Conservation (phyloP, 192 early-diverging fungal species). For the Coemansia sp. region DNA sequence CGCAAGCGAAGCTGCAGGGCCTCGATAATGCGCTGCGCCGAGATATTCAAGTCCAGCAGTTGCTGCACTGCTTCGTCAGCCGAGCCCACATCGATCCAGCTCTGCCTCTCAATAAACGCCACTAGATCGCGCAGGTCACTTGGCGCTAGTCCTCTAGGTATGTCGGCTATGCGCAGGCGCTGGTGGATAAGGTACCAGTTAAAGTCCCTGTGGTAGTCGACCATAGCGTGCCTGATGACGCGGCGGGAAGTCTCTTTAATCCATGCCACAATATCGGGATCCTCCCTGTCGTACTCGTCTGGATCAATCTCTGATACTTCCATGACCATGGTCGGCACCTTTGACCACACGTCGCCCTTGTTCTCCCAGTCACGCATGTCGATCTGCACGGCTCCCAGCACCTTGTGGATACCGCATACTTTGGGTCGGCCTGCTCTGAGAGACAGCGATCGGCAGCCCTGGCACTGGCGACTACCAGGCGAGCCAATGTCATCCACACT, state of each 20-base stretch:
- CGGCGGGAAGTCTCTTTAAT: slow-evolving; percentile 41
- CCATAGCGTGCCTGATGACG: slow-evolving; percentile 26
- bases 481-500: neutral
- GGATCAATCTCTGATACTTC: slow-evolving; percentile 46
- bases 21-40: slow-evolving; percentile 36
- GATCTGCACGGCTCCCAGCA: slow-evolving; percentile 28
- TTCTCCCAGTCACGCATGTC: slow-evolving; percentile 59
- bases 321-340: slow-evolving; percentile 52
- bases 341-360: slow-evolving; percentile 53
- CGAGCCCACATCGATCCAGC: slow-evolving; percentile 37
- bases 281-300: slow-evolving; percentile 53
- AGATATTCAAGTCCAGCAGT: slow-evolving; percentile 36
- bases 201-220: slow-evolving; percentile 54
- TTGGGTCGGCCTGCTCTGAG: slow-evolving; percentile 6
- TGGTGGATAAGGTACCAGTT: slow-evolving; percentile 54
- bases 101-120: slow-evolving; percentile 42
- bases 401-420: slow-evolving; percentile 43
- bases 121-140: slow-evolving; percentile 37
- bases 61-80: slow-evolving; percentile 34
- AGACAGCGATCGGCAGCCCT: slow-evolving; percentile 20
- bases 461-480: slow-evolving; percentile 28
- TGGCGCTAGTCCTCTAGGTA: slow-evolving; percentile 30
- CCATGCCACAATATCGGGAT: slow-evolving; percentile 47
- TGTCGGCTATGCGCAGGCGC: slow-evolving; percentile 45
- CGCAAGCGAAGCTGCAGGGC: slow-evolving; percentile 49